Evolutionary conservation across 2,329 filamentous ascomycete genomes (phyloP).

Genomic region (Phoma sp.): DNA sequence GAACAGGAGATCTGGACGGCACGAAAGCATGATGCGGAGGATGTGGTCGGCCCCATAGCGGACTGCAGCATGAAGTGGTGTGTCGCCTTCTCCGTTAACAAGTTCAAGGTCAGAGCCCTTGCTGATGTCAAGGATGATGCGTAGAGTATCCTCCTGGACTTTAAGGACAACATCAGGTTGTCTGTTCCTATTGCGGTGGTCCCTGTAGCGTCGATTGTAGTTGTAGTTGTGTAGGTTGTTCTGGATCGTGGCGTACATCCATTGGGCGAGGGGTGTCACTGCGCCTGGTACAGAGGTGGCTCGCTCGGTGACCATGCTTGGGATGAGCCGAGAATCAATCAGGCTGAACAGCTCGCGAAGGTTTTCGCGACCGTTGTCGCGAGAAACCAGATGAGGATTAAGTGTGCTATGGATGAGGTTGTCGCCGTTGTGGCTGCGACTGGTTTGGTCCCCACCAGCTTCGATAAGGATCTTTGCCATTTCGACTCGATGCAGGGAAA

Average conservation of each 20-base stretch:
- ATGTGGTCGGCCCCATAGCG: constrained; percentile 47
- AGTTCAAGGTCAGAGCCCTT: constrained; percentile 60
- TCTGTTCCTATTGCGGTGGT: background rate
- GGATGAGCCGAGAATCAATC: constrained; percentile 63
- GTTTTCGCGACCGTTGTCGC: constrained; percentile 43
- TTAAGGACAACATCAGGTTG: background rate
- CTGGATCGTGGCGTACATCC: constrained; percentile 14
- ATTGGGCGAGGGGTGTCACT: constrained; percentile 67
- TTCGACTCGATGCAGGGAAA: constrained; percentile 60
- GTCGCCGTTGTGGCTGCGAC: constrained; percentile 64
- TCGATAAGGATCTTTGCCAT: constrained; percentile 68
- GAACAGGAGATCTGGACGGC: constrained; percentile 65
- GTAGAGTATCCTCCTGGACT: constrained; percentile 13
- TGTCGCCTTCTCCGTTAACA: constrained; percentile 70
- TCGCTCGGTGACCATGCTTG: constrained; percentile 65
- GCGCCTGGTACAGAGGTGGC: constrained; percentile 58
- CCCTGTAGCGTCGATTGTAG: background rate
- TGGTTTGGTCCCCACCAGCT: constrained; percentile 72
- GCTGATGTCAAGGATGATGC: constrained; percentile 42
- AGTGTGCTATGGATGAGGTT: constrained; percentile 71
- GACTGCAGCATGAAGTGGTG: constrained; percentile 66
- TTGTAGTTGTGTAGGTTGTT: background rate
- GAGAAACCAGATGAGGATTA: constrained; percentile 24
- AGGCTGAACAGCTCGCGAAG: constrained; percentile 60
- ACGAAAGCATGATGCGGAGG: constrained; percentile 58